Evolutionary conservation across 352 stramenopile species (phyloP), one percentile per base, ranked within the genome.

Genomic region (Phytopythium oedochilum): DNA sequence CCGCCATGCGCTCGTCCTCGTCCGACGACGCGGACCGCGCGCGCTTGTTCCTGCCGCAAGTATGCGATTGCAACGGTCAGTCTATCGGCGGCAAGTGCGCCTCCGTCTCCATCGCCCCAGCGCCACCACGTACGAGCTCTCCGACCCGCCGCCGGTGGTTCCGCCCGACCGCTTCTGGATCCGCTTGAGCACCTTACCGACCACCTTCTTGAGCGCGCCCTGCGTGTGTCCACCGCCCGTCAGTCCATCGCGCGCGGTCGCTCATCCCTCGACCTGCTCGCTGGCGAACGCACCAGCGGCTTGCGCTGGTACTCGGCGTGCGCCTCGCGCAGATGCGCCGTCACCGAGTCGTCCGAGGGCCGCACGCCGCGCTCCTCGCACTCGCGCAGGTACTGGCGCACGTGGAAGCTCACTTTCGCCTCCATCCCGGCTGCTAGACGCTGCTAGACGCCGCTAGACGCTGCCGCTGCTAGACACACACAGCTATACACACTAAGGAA

Each of bases 271-370:
- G n/a, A n/a, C n/a, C n/a, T n/a, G n/a, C n/a, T n/a, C n/a, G n/a
- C n/a, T n/a, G n/a, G n/a, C n/a, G n/a, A 7, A 52, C 60, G 32
- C 35, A 67, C 68, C 57, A 66, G 58, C 10, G 86, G 83, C 54
- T 96, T 96, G 57, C 86, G 78, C 68, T 83, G 65, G 63, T 96
- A 96, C 68, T 96, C 86, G n/a, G 66, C 58, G 50, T 94, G 92
- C 22, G 83, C 87, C 7, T 89, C 75, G 20, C 72, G 64, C 44
- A 96, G 62, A 26, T 94, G 69, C 9, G 60, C 59, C 0, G 83
- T 75, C 17, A 93, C 69, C 0, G 77, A 87, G 17, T 82, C 66
- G 43, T 95, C 83, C 3, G 68, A 73, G 26, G 83, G 78, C 18
- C 57, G 66, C 23, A 71, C 61, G 40, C 78, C 76, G 12, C 70